Evolutionary conservation across 129 eudicot genomes (phyloP), one percentile per base, ranked within the genome.

Genomic region (Solidago caesia): DNA sequence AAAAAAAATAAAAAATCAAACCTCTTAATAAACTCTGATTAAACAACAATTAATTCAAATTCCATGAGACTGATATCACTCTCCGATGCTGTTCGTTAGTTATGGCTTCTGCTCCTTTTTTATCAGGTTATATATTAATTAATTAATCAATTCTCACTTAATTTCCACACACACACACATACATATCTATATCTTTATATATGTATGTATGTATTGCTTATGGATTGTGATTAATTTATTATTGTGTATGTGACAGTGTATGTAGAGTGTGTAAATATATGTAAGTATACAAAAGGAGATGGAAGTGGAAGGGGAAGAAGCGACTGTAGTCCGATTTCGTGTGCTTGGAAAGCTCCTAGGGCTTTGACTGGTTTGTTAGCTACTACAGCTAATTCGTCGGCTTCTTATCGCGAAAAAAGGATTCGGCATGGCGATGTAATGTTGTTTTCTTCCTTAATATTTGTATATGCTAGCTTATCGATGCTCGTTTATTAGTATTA

Each of bases 301-400:
- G 92, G 86, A 69, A 83, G 80, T 80, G 92, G 86, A 69, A 83
- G 79, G 75, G 90, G 92, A 27, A 84, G 85, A 71, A 74, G 79
- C 68, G 99, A 94, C 63, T 91, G 96, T 82, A 91, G 94, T 72
- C 82, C 77, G 15, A 63, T 87, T 57, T 84, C 96, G 2, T 94
- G 99, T 80, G 97, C 99, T 26, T 88, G 89, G 81, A 94, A 87
- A 85, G 96, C 96, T 66, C 96, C 99, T 15, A 87, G 97, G 86
- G 89, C 85, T 8, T 84, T 94, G 83, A 91, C 96, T 44, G 99
- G 99, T 1, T 91, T 86, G 57, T 84, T 94, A 26, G 97, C 99
- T 12, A 94, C 87, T 64, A 94, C 99, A 14, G 77, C 99, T 4
- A 84, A 78, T 70, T 80, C 79, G 42, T 84, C 87, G 8, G 48